Percentiles rank a stretch among this genome's conserved stretches.
Conservation (phyloP, 1,139 yeast species). For the Pichia sp. region DNA sequence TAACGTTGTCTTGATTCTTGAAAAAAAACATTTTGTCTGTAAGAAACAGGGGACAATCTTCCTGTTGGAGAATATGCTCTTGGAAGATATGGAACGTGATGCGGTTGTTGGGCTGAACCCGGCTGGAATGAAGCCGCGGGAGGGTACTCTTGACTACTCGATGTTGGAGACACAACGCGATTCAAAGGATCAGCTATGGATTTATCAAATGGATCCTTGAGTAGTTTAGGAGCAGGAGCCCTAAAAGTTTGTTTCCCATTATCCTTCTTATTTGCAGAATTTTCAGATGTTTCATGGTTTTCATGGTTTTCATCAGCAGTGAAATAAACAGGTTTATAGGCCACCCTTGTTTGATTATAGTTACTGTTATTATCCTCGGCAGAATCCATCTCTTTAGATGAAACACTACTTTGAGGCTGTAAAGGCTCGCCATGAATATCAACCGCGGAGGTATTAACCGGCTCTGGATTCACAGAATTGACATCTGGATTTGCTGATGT, state of each 20-base stretch:
- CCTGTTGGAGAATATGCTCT: slow-evolving; percentile 10
- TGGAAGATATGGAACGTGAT: background rate
- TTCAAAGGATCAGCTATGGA: background rate
- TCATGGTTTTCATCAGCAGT: background rate
- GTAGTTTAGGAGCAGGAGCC: background rate
- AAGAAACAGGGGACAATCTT: slow-evolving; percentile 14
- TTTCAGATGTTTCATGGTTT: background rate
- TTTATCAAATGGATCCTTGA: slow-evolving; percentile 5
- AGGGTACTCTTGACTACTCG: background rate
- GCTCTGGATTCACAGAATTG: background rate
- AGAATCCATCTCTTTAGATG: background rate
- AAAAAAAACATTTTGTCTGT: slow-evolving; percentile 14
- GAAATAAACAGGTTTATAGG: slow-evolving; percentile 1
- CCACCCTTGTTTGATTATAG: background rate
- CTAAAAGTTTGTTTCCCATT: background rate
- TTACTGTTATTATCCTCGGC: background rate
- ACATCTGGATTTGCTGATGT: slow-evolving; percentile 7
- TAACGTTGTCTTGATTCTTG: slow-evolving; percentile 29
- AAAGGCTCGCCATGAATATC: background rate
- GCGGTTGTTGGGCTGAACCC: background rate
- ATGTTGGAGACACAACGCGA: slow-evolving; percentile 1
- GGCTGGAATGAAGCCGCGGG: background rate
- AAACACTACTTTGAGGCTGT: background rate
- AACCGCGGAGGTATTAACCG: background rate
- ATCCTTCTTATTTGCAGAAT: background rate